Conservation (phyloP, 2,329 filamentous ascomycete genomes). For the Didymella segeticola region DNA sequence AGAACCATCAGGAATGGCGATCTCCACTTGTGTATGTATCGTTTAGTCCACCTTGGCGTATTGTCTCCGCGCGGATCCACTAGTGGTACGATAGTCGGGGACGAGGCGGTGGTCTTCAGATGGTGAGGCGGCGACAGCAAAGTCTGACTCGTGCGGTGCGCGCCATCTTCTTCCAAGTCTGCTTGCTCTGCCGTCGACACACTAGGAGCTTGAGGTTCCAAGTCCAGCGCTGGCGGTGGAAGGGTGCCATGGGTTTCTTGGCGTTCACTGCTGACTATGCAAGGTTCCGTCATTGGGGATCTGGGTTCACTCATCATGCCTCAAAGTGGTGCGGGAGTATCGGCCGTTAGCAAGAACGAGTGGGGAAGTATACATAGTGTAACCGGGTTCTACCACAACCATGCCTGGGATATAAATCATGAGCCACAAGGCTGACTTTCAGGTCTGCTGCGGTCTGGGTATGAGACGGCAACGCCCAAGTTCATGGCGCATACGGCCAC, state of each 20-base stretch:
- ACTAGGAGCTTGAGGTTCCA: neutral
- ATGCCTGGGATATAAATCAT: neutral
- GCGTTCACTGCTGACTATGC: neutral
- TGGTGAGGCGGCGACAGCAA: neutral
- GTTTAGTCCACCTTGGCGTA: slow-evolving; percentile 4
- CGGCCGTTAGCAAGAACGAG: neutral
- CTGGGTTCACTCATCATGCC: neutral
- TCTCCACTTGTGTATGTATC: slow-evolving; percentile 18
- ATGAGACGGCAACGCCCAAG: neutral
- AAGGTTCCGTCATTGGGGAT: neutral
- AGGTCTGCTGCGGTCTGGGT: neutral
- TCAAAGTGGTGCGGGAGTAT: neutral
- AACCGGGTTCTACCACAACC: neutral
- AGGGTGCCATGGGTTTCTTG: neutral
- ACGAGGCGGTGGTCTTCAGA: neutral
- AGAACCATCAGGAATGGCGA: slow-evolving; percentile 16
- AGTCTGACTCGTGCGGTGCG: neutral
- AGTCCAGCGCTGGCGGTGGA: neutral
- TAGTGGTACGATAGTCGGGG: neutral
- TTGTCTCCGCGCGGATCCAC: neutral
- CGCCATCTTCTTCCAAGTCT: neutral
- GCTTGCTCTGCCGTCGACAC: neutral
- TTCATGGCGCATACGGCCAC: neutral
- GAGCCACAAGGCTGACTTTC: neutral
- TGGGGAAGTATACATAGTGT: no score